Evolutionary conservation across 2,329 filamentous ascomycete species (phyloP).

Genomic region (Sporothrix sp.): DNA sequence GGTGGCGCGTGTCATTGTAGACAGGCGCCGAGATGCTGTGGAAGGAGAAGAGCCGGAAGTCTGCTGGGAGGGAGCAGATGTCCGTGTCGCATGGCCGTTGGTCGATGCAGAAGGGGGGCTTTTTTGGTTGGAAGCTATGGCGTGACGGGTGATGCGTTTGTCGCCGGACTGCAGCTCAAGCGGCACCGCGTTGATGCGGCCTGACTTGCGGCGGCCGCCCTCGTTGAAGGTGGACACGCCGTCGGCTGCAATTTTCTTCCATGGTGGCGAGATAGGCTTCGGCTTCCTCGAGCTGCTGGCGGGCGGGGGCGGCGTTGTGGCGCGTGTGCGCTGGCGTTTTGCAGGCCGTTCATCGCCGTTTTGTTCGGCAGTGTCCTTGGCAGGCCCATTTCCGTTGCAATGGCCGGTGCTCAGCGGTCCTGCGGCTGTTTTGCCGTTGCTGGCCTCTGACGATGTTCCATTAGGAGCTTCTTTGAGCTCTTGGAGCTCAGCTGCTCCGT

Average conservation of each 20-base stretch:
- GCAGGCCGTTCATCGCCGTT: slow-evolving; percentile 36
- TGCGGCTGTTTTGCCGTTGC: too few relatives aligned
- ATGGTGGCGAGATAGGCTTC: slow-evolving; percentile 70
- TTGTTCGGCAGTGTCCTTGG: slow-evolving; percentile 5
- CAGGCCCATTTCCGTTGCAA: slow-evolving; percentile 11
- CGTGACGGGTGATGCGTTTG: slow-evolving; percentile 43
- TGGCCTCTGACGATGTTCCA: too few relatives aligned
- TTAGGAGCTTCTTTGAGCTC: background rate
- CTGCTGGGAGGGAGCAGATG: background rate
- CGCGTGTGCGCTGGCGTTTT: slow-evolving; percentile 56
- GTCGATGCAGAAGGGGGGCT: slow-evolving; percentile 23
- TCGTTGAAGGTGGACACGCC: slow-evolving; percentile 78
- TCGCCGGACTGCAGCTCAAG: slow-evolving; percentile 41
- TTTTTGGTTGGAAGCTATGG: slow-evolving; percentile 28
- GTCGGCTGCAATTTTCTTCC: slow-evolving; percentile 77
- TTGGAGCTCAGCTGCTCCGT: background rate
- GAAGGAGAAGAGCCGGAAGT: background rate
- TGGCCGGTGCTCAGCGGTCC: slow-evolving; percentile 18
- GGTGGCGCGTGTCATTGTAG: slow-evolving; percentile 23
- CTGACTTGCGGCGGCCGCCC: slow-evolving; percentile 61
- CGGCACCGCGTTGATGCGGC: slow-evolving; percentile 50
- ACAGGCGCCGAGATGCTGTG: background rate
- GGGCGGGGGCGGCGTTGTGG: slow-evolving; percentile 29
- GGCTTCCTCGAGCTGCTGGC: slow-evolving; percentile 25
- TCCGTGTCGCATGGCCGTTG: slow-evolving; percentile 18